Conservation (phyloP, 257 asterid genomes). For the Solanum sejunctum region DNA sequence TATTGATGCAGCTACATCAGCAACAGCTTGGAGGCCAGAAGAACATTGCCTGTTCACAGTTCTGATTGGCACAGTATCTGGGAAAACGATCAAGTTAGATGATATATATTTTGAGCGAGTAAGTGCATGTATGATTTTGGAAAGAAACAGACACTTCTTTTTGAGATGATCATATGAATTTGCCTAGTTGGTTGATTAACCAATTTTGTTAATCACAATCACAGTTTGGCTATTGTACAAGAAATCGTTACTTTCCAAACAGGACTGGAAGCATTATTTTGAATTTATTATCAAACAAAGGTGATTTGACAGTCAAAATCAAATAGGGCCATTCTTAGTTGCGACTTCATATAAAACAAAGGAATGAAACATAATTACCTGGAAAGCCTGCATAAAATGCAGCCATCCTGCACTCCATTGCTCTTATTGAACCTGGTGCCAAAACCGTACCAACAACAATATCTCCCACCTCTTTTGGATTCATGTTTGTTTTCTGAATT, state of each 20-base stretch:
- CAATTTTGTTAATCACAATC: background rate
- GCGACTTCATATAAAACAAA: background rate
- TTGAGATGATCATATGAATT: background rate
- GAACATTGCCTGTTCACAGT: constrained; percentile 92
- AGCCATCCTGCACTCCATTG: constrained; percentile 81
- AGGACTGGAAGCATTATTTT: background rate
- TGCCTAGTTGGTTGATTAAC: background rate
- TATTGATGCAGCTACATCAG: constrained; percentile 89
- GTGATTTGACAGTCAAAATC: background rate
- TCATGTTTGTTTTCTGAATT: constrained; percentile 55
- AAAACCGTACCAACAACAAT: constrained; percentile 86
- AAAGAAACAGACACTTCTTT: background rate
- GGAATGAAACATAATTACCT: constrained; percentile 25
- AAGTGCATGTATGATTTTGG: background rate
- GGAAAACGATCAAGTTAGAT: background rate
- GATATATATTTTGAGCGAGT: background rate
- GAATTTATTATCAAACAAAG: background rate
- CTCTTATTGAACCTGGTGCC: constrained; percentile 85
- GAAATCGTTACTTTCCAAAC: background rate
- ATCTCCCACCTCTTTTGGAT: constrained; percentile 83
- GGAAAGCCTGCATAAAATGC: constrained; percentile 94
- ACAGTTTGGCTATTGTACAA: background rate
- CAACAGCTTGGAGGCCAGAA: constrained; percentile 94
- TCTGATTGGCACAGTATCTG: constrained; percentile 76
- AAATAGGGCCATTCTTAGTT: background rate